phyloP scores from a whole-genome alignment of 2,329 filamentous ascomycete species.

The Neofusicoccum laricinum region DNA sequence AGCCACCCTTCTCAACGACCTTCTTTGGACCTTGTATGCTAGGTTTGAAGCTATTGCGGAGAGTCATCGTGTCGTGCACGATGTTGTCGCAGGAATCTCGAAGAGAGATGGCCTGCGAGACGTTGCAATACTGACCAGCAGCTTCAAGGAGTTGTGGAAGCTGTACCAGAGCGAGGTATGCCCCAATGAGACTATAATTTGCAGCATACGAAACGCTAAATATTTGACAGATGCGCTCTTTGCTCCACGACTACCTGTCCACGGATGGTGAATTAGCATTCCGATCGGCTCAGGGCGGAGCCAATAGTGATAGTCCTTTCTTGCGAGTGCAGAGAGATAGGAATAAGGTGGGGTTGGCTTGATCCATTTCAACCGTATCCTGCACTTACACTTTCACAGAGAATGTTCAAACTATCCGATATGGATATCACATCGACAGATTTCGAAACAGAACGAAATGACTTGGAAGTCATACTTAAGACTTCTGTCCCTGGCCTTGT shows the following conservation, averaged over 20 bases:
- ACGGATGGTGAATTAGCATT: slow-evolving; percentile 75
- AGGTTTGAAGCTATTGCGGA: slow-evolving; percentile 98
- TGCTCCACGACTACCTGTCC: slow-evolving; percentile 94
- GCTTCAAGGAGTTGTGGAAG: slow-evolving; percentile 97
- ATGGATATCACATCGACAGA: slow-evolving; percentile 76
- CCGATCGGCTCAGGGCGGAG: slow-evolving; percentile 46
- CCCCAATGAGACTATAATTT: neutral
- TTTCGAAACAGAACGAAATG: slow-evolving; percentile 81
- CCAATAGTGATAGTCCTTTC: slow-evolving; percentile 46
- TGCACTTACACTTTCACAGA: slow-evolving; percentile 26
- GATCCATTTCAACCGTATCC: neutral
- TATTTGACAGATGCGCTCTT: slow-evolving; percentile 65
- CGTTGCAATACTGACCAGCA: slow-evolving; percentile 66
- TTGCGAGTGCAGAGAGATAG: slow-evolving; percentile 49
- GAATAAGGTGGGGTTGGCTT: slow-evolving; percentile 26
- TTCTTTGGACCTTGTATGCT: slow-evolving; percentile 87
- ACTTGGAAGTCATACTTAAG: slow-evolving; percentile 83
- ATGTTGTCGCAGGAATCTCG: slow-evolving; percentile 83
- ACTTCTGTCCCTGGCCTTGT: slow-evolving; percentile 91
- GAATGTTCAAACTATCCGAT: slow-evolving; percentile 83
- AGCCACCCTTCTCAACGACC: slow-evolving; percentile 82
- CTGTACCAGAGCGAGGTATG: slow-evolving; percentile 81
- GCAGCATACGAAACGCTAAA: slow-evolving; percentile 15
- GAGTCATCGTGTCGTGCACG: slow-evolving; percentile 88
- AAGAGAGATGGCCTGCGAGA: slow-evolving; percentile 69